Percentiles rank a stretch among this genome's conserved stretches.
These are phyloP conservation scores for Triticum urartu DNA, from an alignment of 176 grass and related monocot genomes.

Conservation along the genomic window DNA sequence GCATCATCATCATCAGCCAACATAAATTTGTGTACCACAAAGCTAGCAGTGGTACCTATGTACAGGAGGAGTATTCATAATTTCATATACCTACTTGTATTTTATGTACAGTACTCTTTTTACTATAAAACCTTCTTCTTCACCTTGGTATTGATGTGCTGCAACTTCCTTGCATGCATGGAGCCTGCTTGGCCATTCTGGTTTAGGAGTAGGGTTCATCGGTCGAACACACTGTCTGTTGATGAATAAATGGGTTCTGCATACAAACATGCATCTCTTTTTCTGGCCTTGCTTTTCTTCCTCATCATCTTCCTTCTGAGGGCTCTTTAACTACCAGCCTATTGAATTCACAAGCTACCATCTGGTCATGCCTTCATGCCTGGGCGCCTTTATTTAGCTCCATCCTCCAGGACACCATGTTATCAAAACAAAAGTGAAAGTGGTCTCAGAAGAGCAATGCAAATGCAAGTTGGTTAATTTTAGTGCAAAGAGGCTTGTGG, in stretches of 20 bases:
- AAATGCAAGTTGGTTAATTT: background rate
- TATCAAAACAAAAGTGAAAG: background rate
- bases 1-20: constrained; percentile 6
- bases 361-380: background rate
- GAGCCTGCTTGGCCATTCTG: constrained; percentile 8
- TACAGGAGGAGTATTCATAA: background rate
- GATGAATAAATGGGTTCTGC: constrained; percentile 5
- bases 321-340: background rate
- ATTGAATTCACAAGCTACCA: background rate
- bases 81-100: background rate
- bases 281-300: background rate
- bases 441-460: background rate
- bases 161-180: background rate
- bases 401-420: background rate
- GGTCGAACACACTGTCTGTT: background rate
- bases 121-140: background rate
- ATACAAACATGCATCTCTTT: background rate
- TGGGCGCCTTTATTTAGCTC: background rate
- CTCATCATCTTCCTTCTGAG: background rate
- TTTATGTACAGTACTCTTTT: background rate
- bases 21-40: constrained; percentile 12
- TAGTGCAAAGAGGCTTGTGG: background rate
- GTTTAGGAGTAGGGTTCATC: background rate
- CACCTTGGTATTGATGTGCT: background rate
- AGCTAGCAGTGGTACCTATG: background rate